Evolutionary conservation across 2,329 filamentous ascomycete species (phyloP).

Genomic region (Monosporascus sp.): DNA sequence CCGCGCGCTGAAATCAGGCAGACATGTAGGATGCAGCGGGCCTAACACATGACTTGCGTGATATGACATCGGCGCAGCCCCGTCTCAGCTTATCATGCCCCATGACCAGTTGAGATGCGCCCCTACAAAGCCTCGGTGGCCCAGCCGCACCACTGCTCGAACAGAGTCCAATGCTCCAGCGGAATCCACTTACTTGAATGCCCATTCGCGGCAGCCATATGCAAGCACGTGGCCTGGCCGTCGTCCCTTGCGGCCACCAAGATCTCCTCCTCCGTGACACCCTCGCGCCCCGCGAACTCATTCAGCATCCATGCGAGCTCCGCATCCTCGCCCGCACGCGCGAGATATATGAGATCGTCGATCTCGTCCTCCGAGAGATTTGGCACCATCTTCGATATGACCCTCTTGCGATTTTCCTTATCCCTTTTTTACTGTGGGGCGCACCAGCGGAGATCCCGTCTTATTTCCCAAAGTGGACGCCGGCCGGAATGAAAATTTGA

Average conservation of each 20-base stretch:
- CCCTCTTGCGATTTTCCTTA: not conserved
- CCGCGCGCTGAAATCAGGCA: not conserved
- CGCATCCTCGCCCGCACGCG: slow-evolving; percentile 69
- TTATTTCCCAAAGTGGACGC: not conserved
- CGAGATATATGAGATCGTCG: slow-evolving; percentile 86
- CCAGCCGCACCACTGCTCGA: no score
- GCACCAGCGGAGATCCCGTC: slow-evolving; percentile 6
- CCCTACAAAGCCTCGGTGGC: no score
- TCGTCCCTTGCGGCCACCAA: slow-evolving; percentile 67
- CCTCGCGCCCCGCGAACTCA: slow-evolving; percentile 58
- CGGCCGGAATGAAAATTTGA: no score
- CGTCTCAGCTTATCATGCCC: no score
- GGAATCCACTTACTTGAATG: slow-evolving; percentile 58
- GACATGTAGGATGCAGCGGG: slow-evolving; percentile 3
- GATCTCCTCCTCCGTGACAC: slow-evolving; percentile 55
- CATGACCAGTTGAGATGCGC: no score
- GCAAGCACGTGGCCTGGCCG: slow-evolving; percentile 74
- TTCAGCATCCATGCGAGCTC: slow-evolving; percentile 60
- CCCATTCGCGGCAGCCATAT: slow-evolving; percentile 92
- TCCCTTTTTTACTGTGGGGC: not conserved
- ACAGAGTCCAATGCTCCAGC: not conserved
- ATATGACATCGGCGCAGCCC: no score
- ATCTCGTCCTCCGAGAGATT: slow-evolving; percentile 72
- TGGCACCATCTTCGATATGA: slow-evolving; percentile 36
- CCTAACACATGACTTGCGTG: no score